A percentile compares a stretch with the other conserved stretches of the same genome.
phyloP scores from a whole-genome alignment of 1,139 yeast genomes.

The Magnusiomyces fungicola region DNA sequence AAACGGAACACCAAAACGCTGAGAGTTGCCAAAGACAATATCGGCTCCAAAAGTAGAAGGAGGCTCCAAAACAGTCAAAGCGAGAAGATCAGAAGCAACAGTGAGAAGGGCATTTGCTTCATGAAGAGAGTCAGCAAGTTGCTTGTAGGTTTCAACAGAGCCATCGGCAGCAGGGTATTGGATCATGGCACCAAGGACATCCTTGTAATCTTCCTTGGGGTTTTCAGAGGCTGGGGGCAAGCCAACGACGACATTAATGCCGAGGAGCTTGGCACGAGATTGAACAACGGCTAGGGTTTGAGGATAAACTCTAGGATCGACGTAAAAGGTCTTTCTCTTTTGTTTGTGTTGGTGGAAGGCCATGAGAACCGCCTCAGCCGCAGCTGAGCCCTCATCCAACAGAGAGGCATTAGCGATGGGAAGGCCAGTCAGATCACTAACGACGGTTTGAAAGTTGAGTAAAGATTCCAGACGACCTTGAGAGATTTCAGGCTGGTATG shows the following conservation, averaged over 20 bases:
- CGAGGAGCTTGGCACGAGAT: slow-evolving; percentile 72
- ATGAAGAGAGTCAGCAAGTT: slow-evolving; percentile 62
- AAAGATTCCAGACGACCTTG: slow-evolving; percentile 92
- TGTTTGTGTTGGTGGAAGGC: slow-evolving; percentile 62
- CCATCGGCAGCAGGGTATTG: slow-evolving; percentile 94
- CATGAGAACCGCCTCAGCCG: slow-evolving; percentile 94
- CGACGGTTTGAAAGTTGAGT: slow-evolving; percentile 83
- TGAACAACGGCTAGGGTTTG: slow-evolving; percentile 76
- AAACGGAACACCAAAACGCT: slow-evolving; percentile 94
- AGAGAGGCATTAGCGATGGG: slow-evolving; percentile 90
- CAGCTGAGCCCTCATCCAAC: slow-evolving; percentile 96
- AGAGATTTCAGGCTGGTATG: slow-evolving; percentile 96
- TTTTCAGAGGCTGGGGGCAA: slow-evolving; percentile 37
- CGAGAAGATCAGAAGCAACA: slow-evolving; percentile 84
- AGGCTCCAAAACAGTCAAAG: slow-evolving; percentile 75
- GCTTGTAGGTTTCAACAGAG: slow-evolving; percentile 46
- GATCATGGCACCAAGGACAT: slow-evolving; percentile 72
- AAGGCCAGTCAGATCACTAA: slow-evolving; percentile 84
- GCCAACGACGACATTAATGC: slow-evolving; percentile 59
- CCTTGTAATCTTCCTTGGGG: slow-evolving; percentile 40
- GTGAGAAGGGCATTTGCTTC: slow-evolving; percentile 65
- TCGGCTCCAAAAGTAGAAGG: slow-evolving; percentile 88
- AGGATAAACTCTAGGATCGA: slow-evolving; percentile 71
- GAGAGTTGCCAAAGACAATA: slow-evolving; percentile 86
- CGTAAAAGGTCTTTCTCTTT: slow-evolving; percentile 61